phyloP scores from a whole-genome alignment of 768 basidiomycete genomes.

The Plicaturopsis crispa region DNA sequence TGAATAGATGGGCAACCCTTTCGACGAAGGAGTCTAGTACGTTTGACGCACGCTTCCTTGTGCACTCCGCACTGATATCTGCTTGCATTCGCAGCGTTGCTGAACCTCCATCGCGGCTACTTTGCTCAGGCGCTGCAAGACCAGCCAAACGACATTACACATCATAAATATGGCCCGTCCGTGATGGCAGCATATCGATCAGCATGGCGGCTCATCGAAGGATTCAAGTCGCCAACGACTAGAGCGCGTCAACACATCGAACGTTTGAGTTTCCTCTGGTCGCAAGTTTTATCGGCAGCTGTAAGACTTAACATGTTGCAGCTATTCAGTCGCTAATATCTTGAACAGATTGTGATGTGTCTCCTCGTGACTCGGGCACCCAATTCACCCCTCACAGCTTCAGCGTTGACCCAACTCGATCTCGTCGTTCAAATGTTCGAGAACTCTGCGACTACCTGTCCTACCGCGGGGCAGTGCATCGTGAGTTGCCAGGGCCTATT shows the following conservation, averaged over 20 bases:
- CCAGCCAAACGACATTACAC: conserved; percentile 44
- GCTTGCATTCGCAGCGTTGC: conserved; percentile 31
- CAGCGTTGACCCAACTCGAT: conserved; percentile 43
- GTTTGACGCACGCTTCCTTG: conserved; percentile 12
- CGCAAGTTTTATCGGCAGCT: conserved; percentile 54
- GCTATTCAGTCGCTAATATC: neutral
- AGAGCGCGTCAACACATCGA: conserved; percentile 31
- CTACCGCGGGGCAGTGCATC: conserved; percentile 36
- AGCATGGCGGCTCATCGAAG: conserved; percentile 56
- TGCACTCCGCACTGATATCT: neutral
- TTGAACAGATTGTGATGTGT: conserved; percentile 48
- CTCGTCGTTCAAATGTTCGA: conserved; percentile 35
- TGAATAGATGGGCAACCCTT: conserved; percentile 38
- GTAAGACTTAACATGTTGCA: conserved; percentile 29
- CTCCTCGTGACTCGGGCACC: conserved; percentile 45
- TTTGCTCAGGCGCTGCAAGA: conserved; percentile 63
- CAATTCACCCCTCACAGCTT: conserved; percentile 34
- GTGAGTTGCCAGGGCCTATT: conserved; percentile 24
- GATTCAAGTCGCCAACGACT: conserved; percentile 34
- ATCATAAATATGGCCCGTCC: conserved; percentile 60
- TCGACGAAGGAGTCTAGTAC: conserved; percentile 43
- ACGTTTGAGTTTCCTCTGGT: conserved; percentile 53
- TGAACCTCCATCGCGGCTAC: conserved; percentile 62
- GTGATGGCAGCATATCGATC: conserved; percentile 68
- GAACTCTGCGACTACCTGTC: conserved; percentile 34